Percentiles rank a stretch among this genome's conserved stretches.
These are phyloP conservation scores for Murraya koenigii DNA, from an alignment of 345 rosid genomes.

Conservation along the genomic window DNA sequence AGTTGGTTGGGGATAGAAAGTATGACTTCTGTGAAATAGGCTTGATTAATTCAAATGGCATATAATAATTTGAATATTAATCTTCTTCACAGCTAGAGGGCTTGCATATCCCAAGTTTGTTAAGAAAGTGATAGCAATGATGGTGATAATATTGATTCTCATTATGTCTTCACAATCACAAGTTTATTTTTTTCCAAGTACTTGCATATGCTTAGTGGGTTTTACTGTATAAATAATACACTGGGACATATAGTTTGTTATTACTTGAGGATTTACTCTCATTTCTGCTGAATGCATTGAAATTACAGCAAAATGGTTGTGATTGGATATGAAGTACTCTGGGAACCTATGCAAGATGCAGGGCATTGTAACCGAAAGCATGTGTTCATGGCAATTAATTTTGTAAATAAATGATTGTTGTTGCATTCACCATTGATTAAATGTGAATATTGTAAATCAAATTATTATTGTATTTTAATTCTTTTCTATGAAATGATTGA, in stretches of 20 bases:
- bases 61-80: conserved; percentile 35
- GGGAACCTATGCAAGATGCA: too few species aligned
- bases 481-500: too few species aligned
- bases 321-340: too few species aligned
- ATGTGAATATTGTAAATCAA: conserved; percentile 4
- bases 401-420: not conserved
- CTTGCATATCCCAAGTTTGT: not conserved
- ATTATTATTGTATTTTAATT: not conserved
- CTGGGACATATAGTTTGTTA: not conserved
- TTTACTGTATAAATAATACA: not conserved
- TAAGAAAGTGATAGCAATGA: not conserved
- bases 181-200: too few species aligned
- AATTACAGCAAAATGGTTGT: too few species aligned
- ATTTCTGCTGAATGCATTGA: not conserved
- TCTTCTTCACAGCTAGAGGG: not conserved
- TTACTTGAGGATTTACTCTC: not conserved
- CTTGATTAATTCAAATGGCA: conserved; percentile 25
- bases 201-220: not conserved
- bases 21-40: not conserved
- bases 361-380: too few species aligned
- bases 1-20: not conserved
- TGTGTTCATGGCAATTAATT: too few species aligned
- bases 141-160: too few species aligned
- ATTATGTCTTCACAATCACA: too few species aligned
- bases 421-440: not conserved